A percentile compares a stretch with the other conserved stretches of the same genome.
Conservation (phyloP, 495 filamentous ascomycete genomes). For the Hyaloscypha hepaticicola region DNA sequence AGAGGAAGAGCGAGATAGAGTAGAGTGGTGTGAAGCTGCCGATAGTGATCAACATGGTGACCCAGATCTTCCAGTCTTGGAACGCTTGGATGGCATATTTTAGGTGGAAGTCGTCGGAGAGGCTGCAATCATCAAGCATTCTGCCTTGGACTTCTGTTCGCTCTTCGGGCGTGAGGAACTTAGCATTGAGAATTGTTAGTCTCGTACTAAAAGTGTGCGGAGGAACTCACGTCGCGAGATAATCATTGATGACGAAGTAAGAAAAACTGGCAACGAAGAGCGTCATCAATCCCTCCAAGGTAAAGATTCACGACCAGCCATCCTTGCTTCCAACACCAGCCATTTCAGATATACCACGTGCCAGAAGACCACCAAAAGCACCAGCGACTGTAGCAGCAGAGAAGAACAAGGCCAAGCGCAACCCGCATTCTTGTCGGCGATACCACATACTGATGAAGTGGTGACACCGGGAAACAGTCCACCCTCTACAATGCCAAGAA, state of each 20-base stretch:
- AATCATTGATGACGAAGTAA: constrained; percentile 58
- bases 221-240: constrained; percentile 46
- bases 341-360: constrained; percentile 66
- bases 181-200: constrained; percentile 36
- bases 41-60: constrained; percentile 46
- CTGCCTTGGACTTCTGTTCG: constrained; percentile 47
- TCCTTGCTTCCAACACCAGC: constrained; percentile 40
- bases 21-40: constrained; percentile 58
- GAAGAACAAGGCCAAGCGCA: constrained; percentile 58
- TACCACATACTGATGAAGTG: constrained; percentile 65
- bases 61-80: constrained; percentile 65
- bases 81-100: constrained; percentile 65
- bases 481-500: constrained; percentile 60
- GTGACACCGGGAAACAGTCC: constrained; percentile 55
- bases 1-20: constrained; percentile 66
- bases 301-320: constrained; percentile 71
- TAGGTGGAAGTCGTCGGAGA: constrained; percentile 69
- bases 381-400: constrained; percentile 56
- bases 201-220: background rate
- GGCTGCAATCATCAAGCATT: constrained; percentile 57
- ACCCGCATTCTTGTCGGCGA: constrained; percentile 57
- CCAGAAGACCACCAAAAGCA: constrained; percentile 59
- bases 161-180: constrained; percentile 52
- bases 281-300: constrained; percentile 55
- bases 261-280: constrained; percentile 39